Evolutionary conservation across 768 basidiomycete genomes (phyloP).

Genomic region (Serendipita sp.): DNA sequence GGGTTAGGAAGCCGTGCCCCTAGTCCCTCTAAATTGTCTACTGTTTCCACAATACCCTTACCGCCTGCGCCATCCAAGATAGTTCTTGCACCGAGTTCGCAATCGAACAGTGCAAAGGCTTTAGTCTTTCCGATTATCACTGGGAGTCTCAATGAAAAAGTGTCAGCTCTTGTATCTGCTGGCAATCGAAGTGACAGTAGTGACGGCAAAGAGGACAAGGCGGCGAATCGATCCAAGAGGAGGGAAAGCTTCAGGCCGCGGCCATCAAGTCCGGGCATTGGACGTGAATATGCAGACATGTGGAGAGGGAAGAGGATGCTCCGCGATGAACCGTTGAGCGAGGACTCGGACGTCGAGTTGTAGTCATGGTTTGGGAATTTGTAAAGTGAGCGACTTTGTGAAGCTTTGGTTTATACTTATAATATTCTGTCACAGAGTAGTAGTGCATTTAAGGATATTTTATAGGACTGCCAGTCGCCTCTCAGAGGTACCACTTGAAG

Average conservation of each 20-base stretch:
- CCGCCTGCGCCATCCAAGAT: not conserved
- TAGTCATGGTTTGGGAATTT: too few species aligned
- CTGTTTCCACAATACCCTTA: not conserved
- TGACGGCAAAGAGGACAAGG: not conserved
- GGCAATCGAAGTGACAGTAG: not conserved
- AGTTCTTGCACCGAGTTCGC: not conserved
- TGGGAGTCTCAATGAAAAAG: too few species aligned
- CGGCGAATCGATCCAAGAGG: conserved; percentile 14
- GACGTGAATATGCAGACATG: not conserved
- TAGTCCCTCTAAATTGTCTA: not conserved
- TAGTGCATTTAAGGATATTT: too few species aligned
- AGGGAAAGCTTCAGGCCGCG: conserved; percentile 77
- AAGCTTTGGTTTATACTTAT: too few species aligned
- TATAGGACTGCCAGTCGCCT: too few species aligned
- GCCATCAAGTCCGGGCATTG: conserved; percentile 19
- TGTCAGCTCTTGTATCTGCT: too few species aligned
- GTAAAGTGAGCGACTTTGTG: too few species aligned
- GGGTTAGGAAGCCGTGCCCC: not conserved
- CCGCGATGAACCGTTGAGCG: not conserved
- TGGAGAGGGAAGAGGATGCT: not conserved
- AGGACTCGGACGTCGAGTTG: conserved; percentile 8
- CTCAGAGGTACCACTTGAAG: too few species aligned
- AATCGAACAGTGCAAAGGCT: not conserved
- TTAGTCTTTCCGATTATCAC: not conserved
- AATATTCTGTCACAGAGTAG: too few species aligned